phyloP scores from a whole-genome alignment of 2,329 filamentous ascomycete genomes.

The Ascochyta rabiei region DNA sequence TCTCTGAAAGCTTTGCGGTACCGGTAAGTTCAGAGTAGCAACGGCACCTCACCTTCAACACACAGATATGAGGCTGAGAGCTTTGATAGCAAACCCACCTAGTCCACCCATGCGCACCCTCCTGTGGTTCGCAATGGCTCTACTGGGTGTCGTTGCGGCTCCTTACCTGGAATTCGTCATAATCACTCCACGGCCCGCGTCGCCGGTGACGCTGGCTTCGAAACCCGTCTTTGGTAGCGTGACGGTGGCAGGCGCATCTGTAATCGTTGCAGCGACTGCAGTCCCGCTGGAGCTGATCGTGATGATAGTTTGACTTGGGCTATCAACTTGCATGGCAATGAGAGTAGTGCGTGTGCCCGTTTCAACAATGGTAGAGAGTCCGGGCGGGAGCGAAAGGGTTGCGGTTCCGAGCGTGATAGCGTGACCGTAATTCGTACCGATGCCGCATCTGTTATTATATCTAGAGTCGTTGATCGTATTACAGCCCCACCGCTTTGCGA shows the following conservation, averaged over 20 bases:
- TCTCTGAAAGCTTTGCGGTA: no score
- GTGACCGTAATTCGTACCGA: constrained; percentile 5
- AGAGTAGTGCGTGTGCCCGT: constrained; percentile 26
- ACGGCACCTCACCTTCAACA: no score
- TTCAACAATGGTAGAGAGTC: constrained; percentile 35
- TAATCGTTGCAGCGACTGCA: constrained; percentile 34
- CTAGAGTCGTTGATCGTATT: not conserved
- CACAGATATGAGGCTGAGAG: no score
- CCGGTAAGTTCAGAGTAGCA: no score
- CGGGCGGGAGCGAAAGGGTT: constrained; percentile 33
- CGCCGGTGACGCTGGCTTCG: constrained; percentile 27
- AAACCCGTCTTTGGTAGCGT: constrained; percentile 28
- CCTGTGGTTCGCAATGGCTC: not conserved
- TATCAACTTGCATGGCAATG: constrained; percentile 32
- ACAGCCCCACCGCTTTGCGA: not conserved
- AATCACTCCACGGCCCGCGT: constrained; percentile 2
- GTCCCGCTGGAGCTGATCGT: constrained; percentile 36
- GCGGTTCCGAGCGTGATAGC: constrained; percentile 26
- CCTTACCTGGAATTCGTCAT: not conserved
- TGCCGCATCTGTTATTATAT: not conserved
- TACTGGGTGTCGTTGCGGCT: constrained; percentile 1
- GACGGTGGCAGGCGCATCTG: constrained; percentile 25
- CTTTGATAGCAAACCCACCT: no score
- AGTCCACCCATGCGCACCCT: not conserved
- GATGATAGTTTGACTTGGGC: constrained; percentile 32